Evolutionary conservation across 805 yeast genomes (phyloP).

Genomic region (Spathaspora sp.): DNA sequence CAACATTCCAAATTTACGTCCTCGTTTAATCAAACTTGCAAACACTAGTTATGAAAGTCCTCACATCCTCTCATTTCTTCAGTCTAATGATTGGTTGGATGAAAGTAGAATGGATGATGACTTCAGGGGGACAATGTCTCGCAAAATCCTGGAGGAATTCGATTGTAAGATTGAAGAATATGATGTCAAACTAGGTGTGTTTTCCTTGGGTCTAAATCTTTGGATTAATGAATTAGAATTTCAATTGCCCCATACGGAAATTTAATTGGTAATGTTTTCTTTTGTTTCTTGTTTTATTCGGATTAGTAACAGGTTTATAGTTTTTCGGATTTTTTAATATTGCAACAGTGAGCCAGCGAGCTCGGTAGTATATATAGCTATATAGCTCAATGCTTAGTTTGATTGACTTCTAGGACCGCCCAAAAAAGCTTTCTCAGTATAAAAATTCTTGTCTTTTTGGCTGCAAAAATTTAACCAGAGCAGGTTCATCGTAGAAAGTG

Average conservation of each 20-base stretch:
- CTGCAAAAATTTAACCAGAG: not conserved
- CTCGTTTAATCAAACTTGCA: not conserved
- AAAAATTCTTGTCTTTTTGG: not conserved
- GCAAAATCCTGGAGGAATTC: not conserved
- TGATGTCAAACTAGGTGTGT: not conserved
- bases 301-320: not conserved
- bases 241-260: not conserved
- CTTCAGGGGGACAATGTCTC: not conserved
- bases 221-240: constrained; percentile 2
- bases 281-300: not conserved
- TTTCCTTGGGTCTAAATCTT: constrained; percentile 2
- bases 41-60: not conserved
- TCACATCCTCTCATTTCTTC: not conserved
- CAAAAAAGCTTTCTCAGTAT: not conserved
- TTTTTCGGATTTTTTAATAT: no score
- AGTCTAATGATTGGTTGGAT: not conserved
- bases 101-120: constrained; percentile 1
- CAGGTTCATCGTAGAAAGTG: no score
- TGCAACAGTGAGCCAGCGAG: not conserved
- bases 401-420: no score
- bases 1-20: not conserved
- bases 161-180: not conserved
- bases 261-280: not conserved
- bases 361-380: no score
- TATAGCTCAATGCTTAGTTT: no score